Percentiles rank a stretch among this genome's conserved stretches.
These are phyloP conservation scores for Suhomyces sp. DNA, from an alignment of 805 yeast species.

Conservation along the genomic window DNA sequence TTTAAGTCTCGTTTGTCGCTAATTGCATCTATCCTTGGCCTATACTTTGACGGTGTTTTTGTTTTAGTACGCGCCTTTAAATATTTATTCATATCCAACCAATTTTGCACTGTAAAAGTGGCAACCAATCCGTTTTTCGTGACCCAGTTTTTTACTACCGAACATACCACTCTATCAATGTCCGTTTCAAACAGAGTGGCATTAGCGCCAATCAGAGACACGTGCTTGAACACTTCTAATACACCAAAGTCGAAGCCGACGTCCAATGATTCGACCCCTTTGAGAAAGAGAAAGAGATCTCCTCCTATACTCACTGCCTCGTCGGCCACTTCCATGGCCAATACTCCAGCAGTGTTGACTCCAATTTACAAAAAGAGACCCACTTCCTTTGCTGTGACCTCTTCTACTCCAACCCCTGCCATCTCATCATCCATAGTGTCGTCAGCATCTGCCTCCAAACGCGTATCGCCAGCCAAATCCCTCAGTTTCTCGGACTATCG, in stretches of 20 bases:
- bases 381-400: neutral
- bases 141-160: neutral
- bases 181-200: constrained; percentile 29
- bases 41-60: neutral
- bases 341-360: constrained; percentile 2
- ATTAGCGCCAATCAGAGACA: constrained; percentile 35
- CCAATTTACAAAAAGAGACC: constrained; percentile 6
- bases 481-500: constrained; percentile 28
- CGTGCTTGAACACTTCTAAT: constrained; percentile 24
- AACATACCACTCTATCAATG: neutral
- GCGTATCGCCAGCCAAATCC: constrained; percentile 11
- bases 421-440: neutral
- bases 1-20: neutral
- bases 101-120: neutral
- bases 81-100: neutral
- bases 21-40: neutral
- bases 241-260: constrained; percentile 12
- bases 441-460: constrained; percentile 2
- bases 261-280: constrained; percentile 9
- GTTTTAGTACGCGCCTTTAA: neutral
- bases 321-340: constrained; percentile 1
- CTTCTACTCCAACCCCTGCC: constrained; percentile 1
- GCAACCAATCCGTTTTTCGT: neutral
- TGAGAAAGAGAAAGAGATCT: constrained; percentile 8
- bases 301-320: constrained; percentile 1